These are phyloP conservation scores for Euclidium syriacum DNA, from an alignment of 345 rosid genomes.

Conservation along the genomic window DNA sequence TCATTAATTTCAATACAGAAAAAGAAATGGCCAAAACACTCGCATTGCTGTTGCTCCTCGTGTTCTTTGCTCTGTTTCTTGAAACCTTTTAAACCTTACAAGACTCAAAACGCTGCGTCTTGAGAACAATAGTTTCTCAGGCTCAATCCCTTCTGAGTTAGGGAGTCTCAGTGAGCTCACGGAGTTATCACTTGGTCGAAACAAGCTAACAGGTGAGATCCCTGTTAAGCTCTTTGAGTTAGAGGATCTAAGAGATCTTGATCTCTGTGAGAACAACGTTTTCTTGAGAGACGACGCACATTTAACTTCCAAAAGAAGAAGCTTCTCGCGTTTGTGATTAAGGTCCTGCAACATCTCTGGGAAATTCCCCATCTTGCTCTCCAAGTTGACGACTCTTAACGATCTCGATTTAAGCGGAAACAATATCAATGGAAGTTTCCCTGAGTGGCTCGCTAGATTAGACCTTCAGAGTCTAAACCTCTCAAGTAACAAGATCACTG, in stretches of 20 bases:
- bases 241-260: not conserved
- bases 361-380: not conserved
- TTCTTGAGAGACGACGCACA: not conserved
- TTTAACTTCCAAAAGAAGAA: not conserved
- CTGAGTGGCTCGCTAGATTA: conserved; percentile 7
- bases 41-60: too few relatives aligned
- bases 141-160: conserved; percentile 23
- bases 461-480: not conserved
- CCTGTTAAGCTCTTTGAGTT: not conserved
- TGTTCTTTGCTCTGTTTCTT: too few relatives aligned
- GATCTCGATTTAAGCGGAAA: conserved; percentile 15
- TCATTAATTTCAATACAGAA: too few relatives aligned
- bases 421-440: conserved; percentile 8
- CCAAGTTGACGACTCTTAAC: not conserved
- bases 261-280: not conserved
- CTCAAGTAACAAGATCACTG: conserved; percentile 15
- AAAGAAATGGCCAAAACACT: too few relatives aligned
- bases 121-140: conserved; percentile 2
- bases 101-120: not conserved
- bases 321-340: not conserved
- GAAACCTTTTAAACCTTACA: not conserved
- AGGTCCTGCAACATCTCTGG: conserved; percentile 8
- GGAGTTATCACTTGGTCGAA: conserved; percentile 2
- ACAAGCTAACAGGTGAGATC: not conserved
- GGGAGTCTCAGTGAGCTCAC: conserved; percentile 15